phyloP scores from a whole-genome alignment of 192 early-diverging fungal species.

The Coemansia sp. region DNA sequence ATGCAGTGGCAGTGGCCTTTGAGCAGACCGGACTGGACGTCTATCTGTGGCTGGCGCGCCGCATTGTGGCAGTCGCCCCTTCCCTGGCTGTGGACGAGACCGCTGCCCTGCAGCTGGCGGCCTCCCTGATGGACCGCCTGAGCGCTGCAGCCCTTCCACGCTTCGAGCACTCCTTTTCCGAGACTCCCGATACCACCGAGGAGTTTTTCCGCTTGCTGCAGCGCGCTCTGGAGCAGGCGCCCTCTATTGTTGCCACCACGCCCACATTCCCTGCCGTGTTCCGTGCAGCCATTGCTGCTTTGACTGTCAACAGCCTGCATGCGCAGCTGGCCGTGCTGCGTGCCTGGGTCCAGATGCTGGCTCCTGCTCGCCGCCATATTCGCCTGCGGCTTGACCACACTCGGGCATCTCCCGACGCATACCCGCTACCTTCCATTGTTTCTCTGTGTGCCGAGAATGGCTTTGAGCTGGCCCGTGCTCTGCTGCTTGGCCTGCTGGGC shows the following conservation, averaged over 20 bases:
- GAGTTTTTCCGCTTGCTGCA: conserved; percentile 48
- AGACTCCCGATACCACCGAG: conserved; percentile 44
- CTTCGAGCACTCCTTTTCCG: conserved; percentile 49
- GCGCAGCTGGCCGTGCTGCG: conserved; percentile 37
- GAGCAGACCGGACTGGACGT: conserved; percentile 61
- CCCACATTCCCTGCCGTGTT: conserved; percentile 28
- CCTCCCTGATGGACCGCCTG: conserved; percentile 60
- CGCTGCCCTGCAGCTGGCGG: conserved; percentile 50
- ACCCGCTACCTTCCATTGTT: conserved; percentile 35
- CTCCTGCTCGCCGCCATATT: conserved; percentile 47
- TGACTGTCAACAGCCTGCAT: conserved; percentile 43
- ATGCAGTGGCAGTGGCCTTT: conserved; percentile 66
- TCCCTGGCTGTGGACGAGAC: conserved; percentile 49
- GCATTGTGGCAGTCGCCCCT: conserved; percentile 65
- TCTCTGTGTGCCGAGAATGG: conserved; percentile 38
- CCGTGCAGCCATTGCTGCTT: conserved; percentile 35
- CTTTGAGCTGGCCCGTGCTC: conserved; percentile 24
- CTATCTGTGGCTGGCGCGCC: conserved; percentile 79
- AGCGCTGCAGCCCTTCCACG: conserved; percentile 65
- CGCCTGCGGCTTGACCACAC: conserved; percentile 24
- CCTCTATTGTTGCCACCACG: conserved; percentile 21
- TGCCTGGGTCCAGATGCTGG: conserved; percentile 39
- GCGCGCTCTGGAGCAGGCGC: conserved; percentile 36
- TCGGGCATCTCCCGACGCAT: conserved; percentile 17
- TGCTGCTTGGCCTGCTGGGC: conserved; percentile 37